Conservation (phyloP, 306 rosid species). For the Pyrus bretschneideri region DNA sequence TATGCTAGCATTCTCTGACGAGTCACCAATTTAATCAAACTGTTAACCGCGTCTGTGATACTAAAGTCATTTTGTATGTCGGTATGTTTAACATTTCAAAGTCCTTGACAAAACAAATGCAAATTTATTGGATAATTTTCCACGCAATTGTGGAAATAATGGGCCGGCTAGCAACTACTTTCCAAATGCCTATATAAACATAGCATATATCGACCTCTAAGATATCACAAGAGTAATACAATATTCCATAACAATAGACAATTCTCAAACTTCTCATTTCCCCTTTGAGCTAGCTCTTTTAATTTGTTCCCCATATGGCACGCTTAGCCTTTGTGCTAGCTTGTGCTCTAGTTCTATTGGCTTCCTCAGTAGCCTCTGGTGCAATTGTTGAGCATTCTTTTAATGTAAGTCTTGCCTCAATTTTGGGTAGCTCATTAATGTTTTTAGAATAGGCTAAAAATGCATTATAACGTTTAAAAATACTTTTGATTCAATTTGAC, state of each 20-base stretch:
- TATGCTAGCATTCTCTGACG: neutral
- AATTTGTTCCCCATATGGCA: slow-evolving; percentile 8
- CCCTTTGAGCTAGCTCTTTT: neutral
- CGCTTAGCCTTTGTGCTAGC: slow-evolving; percentile 17
- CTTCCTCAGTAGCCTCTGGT: slow-evolving; percentile 38
- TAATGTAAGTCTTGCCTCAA: slow-evolving; percentile 18
- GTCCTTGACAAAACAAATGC: neutral
- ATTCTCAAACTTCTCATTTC: neutral
- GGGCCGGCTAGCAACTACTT: neutral
- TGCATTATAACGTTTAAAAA: too few species aligned
- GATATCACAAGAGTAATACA: neutral
- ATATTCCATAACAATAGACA: neutral
- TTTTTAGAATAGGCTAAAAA: too few species aligned
- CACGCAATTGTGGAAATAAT: neutral
- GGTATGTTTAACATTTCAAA: neutral
- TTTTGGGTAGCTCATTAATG: neutral
- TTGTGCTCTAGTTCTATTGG: slow-evolving; percentile 26
- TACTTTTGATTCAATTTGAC: neutral
- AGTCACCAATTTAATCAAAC: neutral
- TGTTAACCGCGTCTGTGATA: neutral
- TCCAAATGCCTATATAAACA: neutral
- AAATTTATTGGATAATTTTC: neutral
- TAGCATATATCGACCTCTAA: neutral
- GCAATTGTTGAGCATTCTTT: slow-evolving; percentile 42
- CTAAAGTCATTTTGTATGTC: neutral